Evolutionary conservation across 2,329 filamentous ascomycete genomes (phyloP).

Genomic region (Penicillium polonicum): DNA sequence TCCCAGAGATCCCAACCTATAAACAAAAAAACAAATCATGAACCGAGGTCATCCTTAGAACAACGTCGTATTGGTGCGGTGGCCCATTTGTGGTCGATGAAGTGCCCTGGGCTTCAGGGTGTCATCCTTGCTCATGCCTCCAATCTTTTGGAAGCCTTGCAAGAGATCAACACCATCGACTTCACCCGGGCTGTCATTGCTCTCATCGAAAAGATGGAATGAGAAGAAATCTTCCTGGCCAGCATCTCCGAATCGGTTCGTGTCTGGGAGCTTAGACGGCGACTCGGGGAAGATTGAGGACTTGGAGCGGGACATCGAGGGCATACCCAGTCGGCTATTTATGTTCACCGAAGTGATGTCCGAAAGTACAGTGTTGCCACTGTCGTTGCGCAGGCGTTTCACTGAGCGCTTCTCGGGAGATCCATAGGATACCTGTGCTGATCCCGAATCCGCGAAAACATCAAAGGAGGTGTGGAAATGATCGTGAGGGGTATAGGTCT

Average conservation of each 20-base stretch:
- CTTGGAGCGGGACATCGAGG: constrained; percentile 35
- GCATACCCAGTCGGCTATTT: constrained; percentile 37
- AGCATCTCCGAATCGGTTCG: constrained; percentile 35
- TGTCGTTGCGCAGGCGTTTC: constrained; percentile 52
- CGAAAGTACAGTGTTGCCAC: constrained; percentile 51
- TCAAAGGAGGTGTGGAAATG: constrained; percentile 54
- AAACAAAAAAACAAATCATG: constrained; percentile 2
- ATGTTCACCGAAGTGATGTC: constrained; percentile 42
- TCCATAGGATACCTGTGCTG: constrained; percentile 43
- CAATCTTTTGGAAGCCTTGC: constrained; percentile 51
- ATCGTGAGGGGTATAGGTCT: constrained; percentile 41
- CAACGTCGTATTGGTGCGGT: constrained; percentile 35
- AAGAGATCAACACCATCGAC: constrained; percentile 48
- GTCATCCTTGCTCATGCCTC: constrained; percentile 38
- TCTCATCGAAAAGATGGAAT: constrained; percentile 49
- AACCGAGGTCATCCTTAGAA: constrained; percentile 23
- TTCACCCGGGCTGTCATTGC: constrained; percentile 44
- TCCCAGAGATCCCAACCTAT: constrained; percentile 1
- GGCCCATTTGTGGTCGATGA: constrained; percentile 32
- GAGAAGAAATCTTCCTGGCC: constrained; percentile 48
- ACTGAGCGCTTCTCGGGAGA: constrained; percentile 57
- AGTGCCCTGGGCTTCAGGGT: constrained; percentile 30
- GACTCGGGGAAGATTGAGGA: constrained; percentile 42
- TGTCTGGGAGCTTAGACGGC: constrained; percentile 39
- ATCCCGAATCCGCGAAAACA: constrained; percentile 51